Evolutionary conservation across 441 rosid species (phyloP).

Genomic region (Arabidopsis hybrid): DNA sequence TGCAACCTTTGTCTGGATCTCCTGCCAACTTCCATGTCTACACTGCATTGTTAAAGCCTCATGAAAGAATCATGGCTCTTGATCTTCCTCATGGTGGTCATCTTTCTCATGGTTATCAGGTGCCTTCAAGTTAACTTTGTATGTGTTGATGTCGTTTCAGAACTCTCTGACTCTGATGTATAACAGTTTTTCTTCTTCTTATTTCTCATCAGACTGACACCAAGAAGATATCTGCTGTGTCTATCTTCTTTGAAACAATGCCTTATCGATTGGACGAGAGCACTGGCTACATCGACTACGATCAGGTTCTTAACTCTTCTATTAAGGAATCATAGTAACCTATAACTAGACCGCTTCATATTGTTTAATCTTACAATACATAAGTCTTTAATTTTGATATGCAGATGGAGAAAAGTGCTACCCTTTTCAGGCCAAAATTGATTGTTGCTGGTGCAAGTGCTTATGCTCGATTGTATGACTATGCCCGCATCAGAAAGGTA

Average conservation of each 20-base stretch:
- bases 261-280: conserved; percentile 88
- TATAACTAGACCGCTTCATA: not conserved
- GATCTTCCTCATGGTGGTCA: conserved; percentile 99
- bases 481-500: conserved; percentile 93
- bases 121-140: conserved; percentile 38
- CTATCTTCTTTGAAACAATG: conserved; percentile 97
- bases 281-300: conserved; percentile 94
- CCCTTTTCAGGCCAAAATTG: conserved; percentile 91
- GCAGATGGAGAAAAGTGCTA: conserved; percentile 94
- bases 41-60: conserved; percentile 93
- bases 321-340: not conserved
- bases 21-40: conserved; percentile 97
- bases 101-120: conserved; percentile 99
- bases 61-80: conserved; percentile 99
- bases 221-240: conserved; percentile 96
- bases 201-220: conserved; percentile 80
- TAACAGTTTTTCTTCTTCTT: conserved; percentile 20
- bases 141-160: not conserved
- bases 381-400: conserved; percentile 32
- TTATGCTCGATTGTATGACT: conserved; percentile 95
- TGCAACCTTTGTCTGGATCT: conserved; percentile 96
- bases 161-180: conserved; percentile 16
- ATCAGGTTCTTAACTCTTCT: conserved; percentile 62
- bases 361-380: not conserved
- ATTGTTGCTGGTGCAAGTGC: conserved; percentile 99